These are phyloP conservation scores for Vigna nakashimae DNA, from an alignment of 306 rosid genomes.

Conservation along the genomic window DNA sequence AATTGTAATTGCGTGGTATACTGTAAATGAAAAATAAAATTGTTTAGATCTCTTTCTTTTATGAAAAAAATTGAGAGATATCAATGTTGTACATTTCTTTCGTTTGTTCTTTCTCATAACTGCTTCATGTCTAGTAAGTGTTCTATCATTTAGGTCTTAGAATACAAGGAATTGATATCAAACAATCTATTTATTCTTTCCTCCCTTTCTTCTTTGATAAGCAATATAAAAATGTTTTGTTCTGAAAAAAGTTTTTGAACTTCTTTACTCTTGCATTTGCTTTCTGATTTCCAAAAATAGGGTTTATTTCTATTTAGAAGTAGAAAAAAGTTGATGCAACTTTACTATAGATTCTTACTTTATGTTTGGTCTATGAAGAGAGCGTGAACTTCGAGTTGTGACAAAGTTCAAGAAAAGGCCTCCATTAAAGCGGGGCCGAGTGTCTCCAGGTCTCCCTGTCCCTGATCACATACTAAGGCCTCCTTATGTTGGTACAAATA, in stretches of 20 bases:
- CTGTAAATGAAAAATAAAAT: background rate
- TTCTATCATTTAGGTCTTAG: constrained; percentile 17
- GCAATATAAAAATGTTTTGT: constrained; percentile 30
- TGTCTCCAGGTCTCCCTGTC: constrained; percentile 78
- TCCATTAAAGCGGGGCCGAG: constrained; percentile 80
- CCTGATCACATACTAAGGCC: constrained; percentile 89
- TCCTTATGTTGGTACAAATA: constrained; percentile 76
- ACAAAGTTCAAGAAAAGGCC: constrained; percentile 58
- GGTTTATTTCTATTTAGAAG: constrained; percentile 7
- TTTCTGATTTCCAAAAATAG: constrained; percentile 19
- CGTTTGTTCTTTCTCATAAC: constrained; percentile 3
- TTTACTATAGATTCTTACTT: constrained; percentile 31
- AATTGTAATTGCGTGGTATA: constrained; percentile 7
- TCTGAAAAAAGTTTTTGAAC: constrained; percentile 8
- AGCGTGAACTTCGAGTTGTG: constrained; percentile 61
- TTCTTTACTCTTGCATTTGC: constrained; percentile 37
- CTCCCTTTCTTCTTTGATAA: background rate
- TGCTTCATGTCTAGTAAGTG: constrained; percentile 5
- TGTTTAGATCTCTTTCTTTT: background rate
- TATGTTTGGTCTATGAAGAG: constrained; percentile 58
- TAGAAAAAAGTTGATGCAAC: constrained; percentile 25
- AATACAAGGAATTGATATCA: background rate
- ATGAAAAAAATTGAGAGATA: background rate
- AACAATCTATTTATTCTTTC: constrained; percentile 23
- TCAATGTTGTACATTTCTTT: background rate